A percentile compares a stretch with the other conserved stretches of the same genome.
These are phyloP conservation scores for Aspergillus nomiae DNA, from an alignment of 2,329 filamentous ascomycete species.

Conservation along the genomic window DNA sequence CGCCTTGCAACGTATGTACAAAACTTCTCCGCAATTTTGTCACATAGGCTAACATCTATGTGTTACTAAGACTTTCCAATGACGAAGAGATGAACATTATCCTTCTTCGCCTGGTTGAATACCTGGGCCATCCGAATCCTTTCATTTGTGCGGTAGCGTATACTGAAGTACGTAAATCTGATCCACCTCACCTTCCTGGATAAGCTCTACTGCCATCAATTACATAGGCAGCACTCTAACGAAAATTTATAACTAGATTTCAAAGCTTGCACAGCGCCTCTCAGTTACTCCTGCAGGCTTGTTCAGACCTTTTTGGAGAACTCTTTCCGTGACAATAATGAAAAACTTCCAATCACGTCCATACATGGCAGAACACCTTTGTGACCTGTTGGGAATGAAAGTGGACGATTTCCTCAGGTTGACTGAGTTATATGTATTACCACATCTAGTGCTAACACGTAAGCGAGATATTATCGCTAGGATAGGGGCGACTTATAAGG, in stretches of 20 bases:
- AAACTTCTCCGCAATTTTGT: constrained; percentile 4
- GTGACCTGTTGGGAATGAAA: constrained; percentile 76
- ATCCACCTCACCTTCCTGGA: background rate
- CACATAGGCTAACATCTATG: constrained; percentile 12
- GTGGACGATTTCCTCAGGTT: constrained; percentile 72
- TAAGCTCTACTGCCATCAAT: background rate
- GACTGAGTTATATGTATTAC: constrained; percentile 80
- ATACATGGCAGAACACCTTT: constrained; percentile 78
- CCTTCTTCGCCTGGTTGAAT: constrained; percentile 79
- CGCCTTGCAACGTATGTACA: constrained; percentile 68
- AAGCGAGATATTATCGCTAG: constrained; percentile 76
- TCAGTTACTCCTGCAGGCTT: constrained; percentile 66
- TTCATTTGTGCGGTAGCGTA: constrained; percentile 80
- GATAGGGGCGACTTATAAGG: constrained; percentile 70
- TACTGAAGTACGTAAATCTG: constrained; percentile 63
- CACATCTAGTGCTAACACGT: constrained; percentile 79
- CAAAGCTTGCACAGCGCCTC: constrained; percentile 69
- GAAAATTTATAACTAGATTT: constrained; percentile 51
- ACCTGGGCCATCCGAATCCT: constrained; percentile 79
- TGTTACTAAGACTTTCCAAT: constrained; percentile 59
- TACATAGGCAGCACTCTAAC: background rate
- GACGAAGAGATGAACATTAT: constrained; percentile 87
- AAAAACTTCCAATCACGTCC: constrained; percentile 79
- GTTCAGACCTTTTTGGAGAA: constrained; percentile 86
- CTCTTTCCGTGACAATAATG: constrained; percentile 76